Evolutionary conservation across 495 filamentous ascomycete species (phyloP).

Genomic region (Daldinia bambusicola): DNA sequence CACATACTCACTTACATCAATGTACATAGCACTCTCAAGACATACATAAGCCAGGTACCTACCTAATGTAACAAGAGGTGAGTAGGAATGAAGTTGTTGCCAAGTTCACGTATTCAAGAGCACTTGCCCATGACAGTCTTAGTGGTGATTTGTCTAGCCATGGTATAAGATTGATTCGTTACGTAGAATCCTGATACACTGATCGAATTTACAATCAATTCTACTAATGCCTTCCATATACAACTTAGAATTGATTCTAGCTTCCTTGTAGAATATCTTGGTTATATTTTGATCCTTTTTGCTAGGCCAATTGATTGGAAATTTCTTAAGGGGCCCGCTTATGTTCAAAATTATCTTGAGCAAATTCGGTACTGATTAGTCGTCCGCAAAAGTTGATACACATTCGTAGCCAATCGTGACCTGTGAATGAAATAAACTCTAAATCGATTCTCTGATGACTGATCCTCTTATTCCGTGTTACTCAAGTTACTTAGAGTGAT

Average conservation of each 20-base stretch:
- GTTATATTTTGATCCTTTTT: not conserved
- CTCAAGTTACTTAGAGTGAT: not conserved
- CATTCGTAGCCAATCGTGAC: not conserved
- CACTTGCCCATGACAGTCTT: no score
- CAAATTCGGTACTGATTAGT: not conserved
- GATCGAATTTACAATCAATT: not conserved
- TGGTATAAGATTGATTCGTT: not conserved
- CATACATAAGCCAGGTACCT: no score
- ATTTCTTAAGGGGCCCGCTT: not conserved
- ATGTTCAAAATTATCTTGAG: not conserved
- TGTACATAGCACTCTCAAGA: no score
- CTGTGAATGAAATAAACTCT: not conserved
- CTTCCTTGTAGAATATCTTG: not conserved
- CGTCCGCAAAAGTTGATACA: no score
- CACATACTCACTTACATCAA: no score
- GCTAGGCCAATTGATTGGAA: not conserved
- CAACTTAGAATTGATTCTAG: not conserved
- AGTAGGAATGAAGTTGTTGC: no score
- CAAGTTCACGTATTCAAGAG: no score
- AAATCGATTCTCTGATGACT: not conserved
- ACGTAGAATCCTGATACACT: not conserved
- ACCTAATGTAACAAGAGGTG: no score
- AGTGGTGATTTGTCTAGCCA: not conserved
- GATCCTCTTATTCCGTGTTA: not conserved
- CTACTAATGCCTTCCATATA: not conserved